These are phyloP conservation scores for Lachnellula hyalina DNA, from an alignment of 2,329 filamentous ascomycete species.

Conservation along the genomic window DNA sequence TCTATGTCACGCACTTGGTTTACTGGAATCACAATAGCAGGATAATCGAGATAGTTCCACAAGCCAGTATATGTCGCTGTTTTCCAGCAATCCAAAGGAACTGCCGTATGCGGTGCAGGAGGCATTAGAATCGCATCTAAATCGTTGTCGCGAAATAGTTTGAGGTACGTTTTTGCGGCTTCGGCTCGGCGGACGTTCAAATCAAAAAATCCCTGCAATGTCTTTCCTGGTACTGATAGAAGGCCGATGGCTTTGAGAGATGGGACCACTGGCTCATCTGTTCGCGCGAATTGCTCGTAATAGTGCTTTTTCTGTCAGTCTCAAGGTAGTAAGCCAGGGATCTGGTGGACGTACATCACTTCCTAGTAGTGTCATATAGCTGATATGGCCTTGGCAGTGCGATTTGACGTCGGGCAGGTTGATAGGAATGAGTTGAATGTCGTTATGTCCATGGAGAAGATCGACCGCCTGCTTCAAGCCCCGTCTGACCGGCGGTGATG, in stretches of 20 bases:
- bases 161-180: slow-evolving; percentile 23
- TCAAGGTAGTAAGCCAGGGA: slow-evolving; percentile 37
- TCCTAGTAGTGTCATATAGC: slow-evolving; percentile 14
- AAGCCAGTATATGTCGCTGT: slow-evolving; percentile 50
- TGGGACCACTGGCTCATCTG: slow-evolving; percentile 46
- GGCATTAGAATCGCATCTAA: slow-evolving; percentile 50
- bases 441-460: slow-evolving; percentile 32
- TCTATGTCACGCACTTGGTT: slow-evolving; percentile 26
- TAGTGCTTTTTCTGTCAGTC: slow-evolving; percentile 45
- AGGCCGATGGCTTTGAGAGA: slow-evolving; percentile 38
- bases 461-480: slow-evolving; percentile 38
- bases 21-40: slow-evolving; percentile 47
- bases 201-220: slow-evolving; percentile 22
- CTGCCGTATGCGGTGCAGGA: slow-evolving; percentile 44
- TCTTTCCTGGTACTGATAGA: slow-evolving; percentile 15
- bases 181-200: slow-evolving; percentile 25
- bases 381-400: slow-evolving; percentile 44
- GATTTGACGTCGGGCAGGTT: slow-evolving; percentile 42
- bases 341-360: slow-evolving; percentile 14
- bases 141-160: slow-evolving; percentile 23
- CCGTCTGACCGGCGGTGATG: slow-evolving; percentile 46
- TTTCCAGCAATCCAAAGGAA: slow-evolving; percentile 38
- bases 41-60: slow-evolving; percentile 54
- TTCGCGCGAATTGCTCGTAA: slow-evolving; percentile 38
- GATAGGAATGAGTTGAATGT: slow-evolving; percentile 52